Percentiles rank a stretch among this genome's conserved stretches.
Evolutionary conservation across 2,329 filamentous ascomycete species (phyloP).

Genomic region (Colletotrichum lentis): DNA sequence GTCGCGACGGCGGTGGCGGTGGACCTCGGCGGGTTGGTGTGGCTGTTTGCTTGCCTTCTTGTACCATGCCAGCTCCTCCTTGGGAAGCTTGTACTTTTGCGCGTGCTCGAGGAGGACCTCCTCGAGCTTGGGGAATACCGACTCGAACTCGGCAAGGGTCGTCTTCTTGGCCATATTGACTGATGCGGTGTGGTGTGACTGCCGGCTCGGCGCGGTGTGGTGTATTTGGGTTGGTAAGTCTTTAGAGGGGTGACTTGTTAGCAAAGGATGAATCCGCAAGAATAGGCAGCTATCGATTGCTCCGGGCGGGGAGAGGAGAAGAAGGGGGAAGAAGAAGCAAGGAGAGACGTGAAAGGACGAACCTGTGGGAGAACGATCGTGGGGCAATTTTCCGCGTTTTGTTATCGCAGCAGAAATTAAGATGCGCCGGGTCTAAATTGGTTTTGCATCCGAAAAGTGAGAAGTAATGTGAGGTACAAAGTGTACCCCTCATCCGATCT

Average conservation of each 20-base stretch:
- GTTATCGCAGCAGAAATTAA: conserved; percentile 13
- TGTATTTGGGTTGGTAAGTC: not conserved
- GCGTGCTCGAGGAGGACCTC: conserved; percentile 82
- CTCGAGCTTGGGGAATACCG: conserved; percentile 85
- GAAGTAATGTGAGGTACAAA: not conserved
- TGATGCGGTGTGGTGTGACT: conserved; percentile 28
- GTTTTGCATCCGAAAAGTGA: conserved; percentile 18
- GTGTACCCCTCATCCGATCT: conserved; percentile 35
- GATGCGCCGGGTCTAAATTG: conserved; percentile 20
- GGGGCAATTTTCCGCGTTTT: not conserved
- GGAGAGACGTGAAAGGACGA: conserved; percentile 2
- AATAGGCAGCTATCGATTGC: not conserved
- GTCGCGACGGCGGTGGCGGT: not conserved
- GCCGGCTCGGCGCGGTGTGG: conserved; percentile 3
- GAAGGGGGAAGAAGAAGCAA: not conserved
- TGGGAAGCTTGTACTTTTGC: conserved; percentile 81
- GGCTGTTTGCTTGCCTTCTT: conserved; percentile 67
- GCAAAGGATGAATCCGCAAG: not conserved
- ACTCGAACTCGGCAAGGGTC: conserved; percentile 86
- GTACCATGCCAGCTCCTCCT: conserved; percentile 85
- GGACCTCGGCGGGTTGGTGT: conserved; percentile 3
- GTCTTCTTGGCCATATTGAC: conserved; percentile 71
- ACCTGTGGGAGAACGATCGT: not conserved
- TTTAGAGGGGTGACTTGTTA: not conserved
- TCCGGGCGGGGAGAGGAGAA: no score